Evolutionary conservation across 805 yeast species (phyloP).

Genomic region (Starmerella tilneyi): DNA sequence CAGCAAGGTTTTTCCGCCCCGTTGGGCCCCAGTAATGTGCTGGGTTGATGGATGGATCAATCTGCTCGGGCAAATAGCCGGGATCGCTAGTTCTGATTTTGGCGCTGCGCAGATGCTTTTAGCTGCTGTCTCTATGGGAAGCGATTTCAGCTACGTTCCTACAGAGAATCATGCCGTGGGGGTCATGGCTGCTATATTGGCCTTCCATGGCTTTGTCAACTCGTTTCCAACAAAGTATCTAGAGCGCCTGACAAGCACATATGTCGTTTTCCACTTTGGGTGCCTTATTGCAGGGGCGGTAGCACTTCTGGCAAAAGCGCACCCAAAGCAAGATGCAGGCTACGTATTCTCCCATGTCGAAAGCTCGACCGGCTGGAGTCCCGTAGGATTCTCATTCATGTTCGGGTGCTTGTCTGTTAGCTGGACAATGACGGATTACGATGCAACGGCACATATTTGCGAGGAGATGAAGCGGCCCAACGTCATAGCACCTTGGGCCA

Average conservation of each 20-base stretch:
- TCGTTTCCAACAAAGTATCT: conserved; percentile 44
- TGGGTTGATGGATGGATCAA: conserved; percentile 48
- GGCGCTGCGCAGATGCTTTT: conserved; percentile 31
- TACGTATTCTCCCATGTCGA: conserved; percentile 42
- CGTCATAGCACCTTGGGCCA: conserved; percentile 48
- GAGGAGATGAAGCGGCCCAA: conserved; percentile 55
- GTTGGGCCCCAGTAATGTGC: conserved; percentile 43
- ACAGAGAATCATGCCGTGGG: conserved; percentile 27
- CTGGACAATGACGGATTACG: conserved; percentile 62
- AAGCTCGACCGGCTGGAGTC: conserved; percentile 43
- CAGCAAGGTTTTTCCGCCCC: conserved; percentile 25
- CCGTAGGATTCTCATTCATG: conserved; percentile 47
- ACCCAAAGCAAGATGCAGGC: conserved; percentile 36
- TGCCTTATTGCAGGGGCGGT: conserved; percentile 42
- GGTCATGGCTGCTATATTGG: conserved; percentile 36
- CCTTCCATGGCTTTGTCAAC: conserved; percentile 42
- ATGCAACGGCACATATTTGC: conserved; percentile 64
- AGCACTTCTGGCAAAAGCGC: conserved; percentile 47
- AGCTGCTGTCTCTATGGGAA: conserved; percentile 32
- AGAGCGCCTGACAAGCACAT: conserved; percentile 42
- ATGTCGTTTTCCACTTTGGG: conserved; percentile 43
- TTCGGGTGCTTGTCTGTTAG: conserved; percentile 39
- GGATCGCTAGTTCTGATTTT: conserved; percentile 31
- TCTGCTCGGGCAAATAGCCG: conserved; percentile 32
- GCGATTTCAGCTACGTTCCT: conserved; percentile 28